phyloP scores from a whole-genome alignment of 2,329 filamentous ascomycete genomes.

The Trichothecium roseum region DNA sequence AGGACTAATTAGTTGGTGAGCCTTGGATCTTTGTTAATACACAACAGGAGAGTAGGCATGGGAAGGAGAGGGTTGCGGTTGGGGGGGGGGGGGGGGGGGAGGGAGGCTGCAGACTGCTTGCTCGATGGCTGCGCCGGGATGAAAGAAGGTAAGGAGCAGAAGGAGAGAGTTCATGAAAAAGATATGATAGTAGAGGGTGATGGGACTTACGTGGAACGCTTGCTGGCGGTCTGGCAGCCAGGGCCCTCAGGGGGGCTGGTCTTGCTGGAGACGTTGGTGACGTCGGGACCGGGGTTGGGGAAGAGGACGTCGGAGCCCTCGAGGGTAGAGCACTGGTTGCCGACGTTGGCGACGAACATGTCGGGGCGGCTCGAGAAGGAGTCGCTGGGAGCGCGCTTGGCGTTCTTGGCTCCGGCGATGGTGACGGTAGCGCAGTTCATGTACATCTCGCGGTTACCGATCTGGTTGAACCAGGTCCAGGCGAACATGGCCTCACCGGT shows the following conservation, averaged over 20 bases:
- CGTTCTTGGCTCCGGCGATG: constrained; percentile 29
- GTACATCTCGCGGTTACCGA: constrained; percentile 77
- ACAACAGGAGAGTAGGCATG: not conserved
- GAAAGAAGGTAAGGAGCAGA: constrained; percentile 13
- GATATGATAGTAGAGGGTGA: constrained; percentile 1
- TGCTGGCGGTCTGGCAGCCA: constrained; percentile 8
- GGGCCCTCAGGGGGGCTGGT: constrained; percentile 24
- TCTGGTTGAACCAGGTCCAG: constrained; percentile 70
- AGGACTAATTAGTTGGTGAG: constrained; percentile 7
- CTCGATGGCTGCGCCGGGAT: constrained; percentile 10
- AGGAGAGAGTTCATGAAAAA: constrained; percentile 4
- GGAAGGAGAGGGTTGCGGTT: no score
- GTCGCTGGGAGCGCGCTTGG: constrained; percentile 6
- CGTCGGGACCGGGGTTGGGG: constrained; percentile 53
- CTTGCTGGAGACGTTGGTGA: constrained; percentile 25
- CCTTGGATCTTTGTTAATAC: not conserved
- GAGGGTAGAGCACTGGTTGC: constrained; percentile 45
- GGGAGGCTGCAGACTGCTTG: not conserved
- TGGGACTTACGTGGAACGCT: not conserved
- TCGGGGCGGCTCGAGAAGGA: constrained; percentile 48
- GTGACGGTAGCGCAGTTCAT: constrained; percentile 72
- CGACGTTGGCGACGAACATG: constrained; percentile 63
- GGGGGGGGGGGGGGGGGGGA: not conserved
- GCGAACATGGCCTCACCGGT: constrained; percentile 53
- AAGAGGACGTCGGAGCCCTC: constrained; percentile 51